Conservation (phyloP, 2,329 filamentous ascomycete genomes). For the Fusarium guadeloupense region DNA sequence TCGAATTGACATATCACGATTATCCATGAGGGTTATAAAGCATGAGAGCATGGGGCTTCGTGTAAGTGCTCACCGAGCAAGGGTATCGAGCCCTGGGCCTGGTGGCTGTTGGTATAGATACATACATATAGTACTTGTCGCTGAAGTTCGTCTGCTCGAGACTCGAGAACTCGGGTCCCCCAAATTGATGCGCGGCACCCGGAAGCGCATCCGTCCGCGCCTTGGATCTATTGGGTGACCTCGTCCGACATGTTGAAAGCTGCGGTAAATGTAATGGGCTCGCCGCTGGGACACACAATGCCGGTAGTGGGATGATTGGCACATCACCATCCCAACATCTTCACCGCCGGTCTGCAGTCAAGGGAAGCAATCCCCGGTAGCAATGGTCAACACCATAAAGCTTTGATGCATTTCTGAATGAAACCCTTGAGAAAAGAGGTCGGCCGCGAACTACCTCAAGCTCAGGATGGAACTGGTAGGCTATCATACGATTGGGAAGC, state of each 20-base stretch:
- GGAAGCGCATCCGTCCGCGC: conserved; percentile 19
- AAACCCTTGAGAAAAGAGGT: conserved; percentile 11
- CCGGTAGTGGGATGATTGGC: conserved; percentile 37
- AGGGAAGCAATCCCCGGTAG: conserved; percentile 8
- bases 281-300: conserved; percentile 20
- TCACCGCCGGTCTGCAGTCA: conserved; percentile 39
- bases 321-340: conserved; percentile 14
- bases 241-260: conserved; percentile 15
- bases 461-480: conserved; percentile 16
- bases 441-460: conserved; percentile 4
- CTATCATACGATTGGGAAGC: conserved; percentile 37
- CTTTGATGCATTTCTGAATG: conserved; percentile 16
- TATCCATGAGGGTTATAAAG: conserved; percentile 9
- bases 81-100: conserved; percentile 4
- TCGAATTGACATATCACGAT: not conserved
- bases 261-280: conserved; percentile 27
- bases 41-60: conserved; percentile 13
- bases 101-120: conserved; percentile 7
- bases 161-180: conserved; percentile 15
- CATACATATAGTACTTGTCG: conserved; percentile 21
- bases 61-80: conserved; percentile 3
- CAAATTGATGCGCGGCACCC: conserved; percentile 21
- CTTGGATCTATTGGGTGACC: conserved; percentile 12
- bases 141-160: conserved; percentile 19
- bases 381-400: not conserved